Evolutionary conservation across 192 early-diverging fungal genomes (phyloP).

Genomic region (Gorgonomyces haynaldii): DNA sequence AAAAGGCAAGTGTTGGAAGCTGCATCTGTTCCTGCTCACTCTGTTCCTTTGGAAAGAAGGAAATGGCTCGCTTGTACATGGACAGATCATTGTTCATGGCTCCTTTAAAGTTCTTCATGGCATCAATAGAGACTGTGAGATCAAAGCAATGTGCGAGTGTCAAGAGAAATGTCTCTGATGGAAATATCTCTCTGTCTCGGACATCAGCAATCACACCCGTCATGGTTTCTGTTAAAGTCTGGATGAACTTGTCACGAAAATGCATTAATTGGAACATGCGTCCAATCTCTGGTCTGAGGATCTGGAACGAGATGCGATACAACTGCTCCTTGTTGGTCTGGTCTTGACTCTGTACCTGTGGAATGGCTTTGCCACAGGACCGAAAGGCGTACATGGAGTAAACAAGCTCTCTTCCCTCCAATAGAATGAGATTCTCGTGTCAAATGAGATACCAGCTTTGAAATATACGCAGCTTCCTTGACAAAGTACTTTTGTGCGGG

Average conservation of each 20-base stretch:
- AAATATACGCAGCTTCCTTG: constrained; percentile 20
- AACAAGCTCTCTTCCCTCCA: constrained; percentile 24
- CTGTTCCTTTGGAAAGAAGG: constrained; percentile 9
- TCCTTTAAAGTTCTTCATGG: constrained; percentile 42
- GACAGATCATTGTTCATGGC: constrained; percentile 47
- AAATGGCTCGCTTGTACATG: constrained; percentile 28
- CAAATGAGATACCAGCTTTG: constrained; percentile 14
- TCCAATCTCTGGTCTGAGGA: constrained; percentile 28
- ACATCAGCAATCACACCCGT: constrained; percentile 20
- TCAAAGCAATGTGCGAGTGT: constrained; percentile 25
- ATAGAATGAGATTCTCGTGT: constrained; percentile 19
- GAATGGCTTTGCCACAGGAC: constrained; percentile 28
- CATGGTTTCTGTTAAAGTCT: constrained; percentile 20
- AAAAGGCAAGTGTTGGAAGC: constrained; percentile 18
- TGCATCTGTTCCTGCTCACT: constrained; percentile 16
- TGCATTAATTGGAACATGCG: constrained; percentile 32
- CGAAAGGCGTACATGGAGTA: constrained; percentile 30
- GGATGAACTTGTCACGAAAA: constrained; percentile 24
- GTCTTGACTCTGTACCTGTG: constrained; percentile 27
- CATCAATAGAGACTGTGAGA: constrained; percentile 33
- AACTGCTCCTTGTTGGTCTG: constrained; percentile 18
- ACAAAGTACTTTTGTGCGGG: constrained; percentile 12
- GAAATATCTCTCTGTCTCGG: constrained; percentile 22
- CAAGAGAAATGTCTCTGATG: constrained; percentile 17
- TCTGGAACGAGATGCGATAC: constrained; percentile 16